Evolutionary conservation across 805 yeast genomes (phyloP), one percentile per base, ranked within the genome.

Genomic region (Monosporozyma aerobia): DNA sequence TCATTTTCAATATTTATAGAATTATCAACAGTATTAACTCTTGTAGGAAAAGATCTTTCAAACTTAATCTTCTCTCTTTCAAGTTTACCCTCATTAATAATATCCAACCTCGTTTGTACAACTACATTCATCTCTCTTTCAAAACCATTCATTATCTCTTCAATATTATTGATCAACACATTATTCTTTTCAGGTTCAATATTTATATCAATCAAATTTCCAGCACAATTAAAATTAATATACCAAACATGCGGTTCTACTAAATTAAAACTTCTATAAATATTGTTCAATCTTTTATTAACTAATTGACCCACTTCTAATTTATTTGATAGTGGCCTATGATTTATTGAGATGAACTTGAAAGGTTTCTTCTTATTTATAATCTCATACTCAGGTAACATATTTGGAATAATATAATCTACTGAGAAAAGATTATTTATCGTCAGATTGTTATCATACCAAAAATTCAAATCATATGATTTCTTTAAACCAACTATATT

Each of bases 171-270:
- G 0, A 75, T 50, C 52, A 75, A 37, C 3, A 74, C 61, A 58
- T 75, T 77, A 37, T 70, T 68, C 52, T 76, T 76, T 50, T 67
- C 71, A 3, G 79, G 78, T 53, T 75, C 79, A 29, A 76, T 67
- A 53, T 74, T 76, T 1, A 74, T 58, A 63, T 75, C 79, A 2
- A 62, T 30, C 2, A 56, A 27, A 57, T 63, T n/a, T 5, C 48
- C 33, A 23, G 52, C 52, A 29, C 67, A 52, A 1, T n/a, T 30
- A 1, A 74, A n/a, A 23, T 62, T 54, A 1, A 73, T n/a, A 50
- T 53, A 63, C 78, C 78, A 75, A 6, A 61, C 52, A 2, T 50
- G 54, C 0, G 77, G 77, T 1, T 56, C 52, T 4, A 67, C 43
- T 3, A 70, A 47, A 27, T 55, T 49, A n/a, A 55, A 50, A 5